Evolutionary conservation across 768 basidiomycete species (phyloP), one percentile per base, ranked within the genome.

Genomic region (Pisolithus microcarpus): DNA sequence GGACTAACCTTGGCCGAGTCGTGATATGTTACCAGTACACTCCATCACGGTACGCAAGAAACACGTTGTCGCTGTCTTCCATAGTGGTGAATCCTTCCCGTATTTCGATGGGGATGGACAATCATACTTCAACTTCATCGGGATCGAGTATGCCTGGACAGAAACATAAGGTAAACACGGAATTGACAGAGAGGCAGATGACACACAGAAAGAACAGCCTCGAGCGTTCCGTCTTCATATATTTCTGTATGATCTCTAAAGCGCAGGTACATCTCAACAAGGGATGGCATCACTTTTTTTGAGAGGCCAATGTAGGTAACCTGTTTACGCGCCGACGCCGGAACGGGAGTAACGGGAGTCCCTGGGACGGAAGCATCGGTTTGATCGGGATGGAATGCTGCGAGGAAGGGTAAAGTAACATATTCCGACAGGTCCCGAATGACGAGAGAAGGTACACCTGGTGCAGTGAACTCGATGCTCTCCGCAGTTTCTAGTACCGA

Each of bases 111-210:
- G 79, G 0, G 87, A 71, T 0, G 95, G 94, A 65, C 94, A 96
- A 34, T 95, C 91, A 56, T 97, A 95, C 68, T 94, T 94, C 56
- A 98, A 72, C 61, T 93, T 92, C 64, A 97, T 82, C 2, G 95
- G 93, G 31, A 95, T 85, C 4, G 88, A 81, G 59, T 89, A 93
- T 0, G 92, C 86, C 88, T 91, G 40, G 30, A 39, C 10, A 31
- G 49, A 39, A 31, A 39, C 13, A 40, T 38, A 42, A 10, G 28
- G 39, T 49, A 16, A n/a, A 9, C 6, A 23, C 13, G 40, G 19
- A 15, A 38, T 4, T 19, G 30, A 30, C 13, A 26, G 3, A 50
- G 19, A 30, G 9, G 9, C 7, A n/a, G 34, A 16, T 23, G 11
- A 63, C 83, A 54, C 56, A 91, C 91, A 23, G 85, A 81, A 26